phyloP scores from a whole-genome alignment of 2,329 filamentous ascomycete species.

The Sarocladium brachiariae region DNA sequence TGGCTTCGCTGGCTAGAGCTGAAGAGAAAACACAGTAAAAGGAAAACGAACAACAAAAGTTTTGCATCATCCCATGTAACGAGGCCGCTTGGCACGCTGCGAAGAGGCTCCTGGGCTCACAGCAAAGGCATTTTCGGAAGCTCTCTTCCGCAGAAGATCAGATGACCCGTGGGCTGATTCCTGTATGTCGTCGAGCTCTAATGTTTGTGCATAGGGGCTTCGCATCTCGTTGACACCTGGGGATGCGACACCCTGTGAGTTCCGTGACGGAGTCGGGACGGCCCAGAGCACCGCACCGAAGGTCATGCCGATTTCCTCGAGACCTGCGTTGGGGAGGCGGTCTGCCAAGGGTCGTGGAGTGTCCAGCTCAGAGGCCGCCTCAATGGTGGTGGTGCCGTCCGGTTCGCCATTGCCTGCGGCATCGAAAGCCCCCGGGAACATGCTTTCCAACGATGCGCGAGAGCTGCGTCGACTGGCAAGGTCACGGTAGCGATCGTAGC shows the following conservation, averaged over 20 bases:
- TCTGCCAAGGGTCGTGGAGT: constrained; percentile 30
- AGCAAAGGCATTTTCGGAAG: neutral
- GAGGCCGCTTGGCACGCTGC: neutral
- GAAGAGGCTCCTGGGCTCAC: neutral
- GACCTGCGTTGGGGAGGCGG: neutral
- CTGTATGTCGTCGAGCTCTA: constrained; percentile 26
- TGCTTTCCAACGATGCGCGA: constrained; percentile 33
- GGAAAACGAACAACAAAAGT: neutral
- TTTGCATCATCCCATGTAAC: neutral
- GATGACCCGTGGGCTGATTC: neutral
- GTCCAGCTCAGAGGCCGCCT: constrained; percentile 33
- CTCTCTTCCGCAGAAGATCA: constrained; percentile 1
- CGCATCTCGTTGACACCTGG: constrained; percentile 24
- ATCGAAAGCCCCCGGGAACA: constrained; percentile 26
- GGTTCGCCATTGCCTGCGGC: constrained; percentile 22
- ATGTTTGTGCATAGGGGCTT: constrained; percentile 31
- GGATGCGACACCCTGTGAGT: constrained; percentile 19
- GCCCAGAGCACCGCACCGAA: constrained; percentile 1
- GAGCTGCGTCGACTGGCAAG: constrained; percentile 35
- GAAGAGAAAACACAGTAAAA: neutral
- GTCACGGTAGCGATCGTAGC: constrained; percentile 34
- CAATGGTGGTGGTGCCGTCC: constrained; percentile 30
- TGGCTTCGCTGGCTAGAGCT: constrained; percentile 26
- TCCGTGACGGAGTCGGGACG: constrained; percentile 20
- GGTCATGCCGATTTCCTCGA: constrained; percentile 25